Evolutionary conservation across 2,329 filamentous ascomycete species (phyloP).

Genomic region (Lasiodiplodia sp.): DNA sequence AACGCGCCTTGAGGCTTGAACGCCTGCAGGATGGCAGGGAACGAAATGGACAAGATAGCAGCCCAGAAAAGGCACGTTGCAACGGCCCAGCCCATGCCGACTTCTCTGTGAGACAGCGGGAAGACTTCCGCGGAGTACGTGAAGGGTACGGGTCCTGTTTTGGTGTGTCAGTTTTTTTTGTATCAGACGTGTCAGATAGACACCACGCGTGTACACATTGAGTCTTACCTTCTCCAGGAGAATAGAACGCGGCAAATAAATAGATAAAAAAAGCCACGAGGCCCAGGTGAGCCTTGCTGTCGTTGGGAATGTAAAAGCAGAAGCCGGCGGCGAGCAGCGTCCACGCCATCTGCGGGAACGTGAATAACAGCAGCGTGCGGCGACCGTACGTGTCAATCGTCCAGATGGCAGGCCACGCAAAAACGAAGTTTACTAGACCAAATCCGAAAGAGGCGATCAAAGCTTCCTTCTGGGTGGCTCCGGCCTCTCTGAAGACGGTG

Average conservation of each 20-base stretch:
- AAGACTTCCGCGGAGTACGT: constrained; percentile 54
- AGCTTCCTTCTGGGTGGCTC: constrained; percentile 33
- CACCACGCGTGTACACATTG: not conserved
- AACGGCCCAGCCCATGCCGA: constrained; percentile 52
- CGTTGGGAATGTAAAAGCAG: constrained; percentile 45
- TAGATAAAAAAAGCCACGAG: constrained; percentile 53
- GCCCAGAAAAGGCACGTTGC: constrained; percentile 52
- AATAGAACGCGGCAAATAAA: constrained; percentile 62
- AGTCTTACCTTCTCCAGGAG: constrained; percentile 47
- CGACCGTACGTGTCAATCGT: constrained; percentile 52
- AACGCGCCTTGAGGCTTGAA: constrained; percentile 57
- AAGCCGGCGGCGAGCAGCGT: constrained; percentile 58
- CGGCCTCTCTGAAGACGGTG: constrained; percentile 42
- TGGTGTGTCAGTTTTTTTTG: no score
- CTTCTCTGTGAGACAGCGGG: constrained; percentile 47
- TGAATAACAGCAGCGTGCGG: constrained; percentile 52
- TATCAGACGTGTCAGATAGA: not conserved
- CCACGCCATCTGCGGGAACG: constrained; percentile 58
- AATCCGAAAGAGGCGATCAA: constrained; percentile 53
- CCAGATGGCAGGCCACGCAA: constrained; percentile 55
- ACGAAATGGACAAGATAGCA: constrained; percentile 48
- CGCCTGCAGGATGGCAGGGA: constrained; percentile 45
- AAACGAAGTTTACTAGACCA: constrained; percentile 55
- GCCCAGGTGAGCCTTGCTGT: constrained; percentile 37
- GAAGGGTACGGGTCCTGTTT: constrained; percentile 47